A percentile compares a stretch with the other conserved stretches of the same genome.
phyloP scores from a whole-genome alignment of 768 basidiomycete species.

The Amanita fuliginea region DNA sequence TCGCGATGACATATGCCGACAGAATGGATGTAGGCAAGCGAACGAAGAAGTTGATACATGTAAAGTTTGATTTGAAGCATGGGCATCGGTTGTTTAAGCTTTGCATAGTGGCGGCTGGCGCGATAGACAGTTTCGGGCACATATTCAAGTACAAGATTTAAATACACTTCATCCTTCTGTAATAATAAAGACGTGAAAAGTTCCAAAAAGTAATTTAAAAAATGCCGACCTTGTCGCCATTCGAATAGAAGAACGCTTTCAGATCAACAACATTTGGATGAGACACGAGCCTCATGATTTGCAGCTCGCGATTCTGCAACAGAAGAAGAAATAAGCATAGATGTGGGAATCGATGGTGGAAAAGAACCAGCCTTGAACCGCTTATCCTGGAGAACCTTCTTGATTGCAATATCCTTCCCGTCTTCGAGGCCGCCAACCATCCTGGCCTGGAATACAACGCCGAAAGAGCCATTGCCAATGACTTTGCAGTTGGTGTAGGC shows the following conservation, averaged over 20 bases:
- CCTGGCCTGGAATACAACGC: conserved; percentile 95
- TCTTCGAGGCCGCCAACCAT: conserved; percentile 57
- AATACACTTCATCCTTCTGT: conserved; percentile 99
- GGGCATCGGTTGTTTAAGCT: conserved; percentile 99
- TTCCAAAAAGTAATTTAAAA: conserved; percentile 8
- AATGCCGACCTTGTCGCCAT: conserved; percentile 84
- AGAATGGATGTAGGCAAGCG: conserved; percentile 97
- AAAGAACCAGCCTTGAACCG: conserved; percentile 84
- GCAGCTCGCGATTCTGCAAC: conserved; percentile 90
- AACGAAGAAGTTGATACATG: conserved; percentile 98
- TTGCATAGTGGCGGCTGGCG: conserved; percentile 96
- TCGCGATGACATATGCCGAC: conserved; percentile 99
- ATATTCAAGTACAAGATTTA: conserved; percentile 98
- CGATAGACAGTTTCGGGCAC: conserved; percentile 99
- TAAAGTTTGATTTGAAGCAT: conserved; percentile 99
- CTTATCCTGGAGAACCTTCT: conserved; percentile 99
- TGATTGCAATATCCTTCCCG: conserved; percentile 92
- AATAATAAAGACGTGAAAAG: conserved; percentile 1
- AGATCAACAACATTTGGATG: conserved; percentile 99
- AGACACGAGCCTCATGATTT: conserved; percentile 95
- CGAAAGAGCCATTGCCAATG: conserved; percentile 97
- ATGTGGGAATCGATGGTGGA: conserved; percentile 8
- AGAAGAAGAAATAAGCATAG: conserved; percentile 1
- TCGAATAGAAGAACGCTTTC: conserved; percentile 97
- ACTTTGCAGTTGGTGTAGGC: conserved; percentile 97